Conservation (phyloP, 2,329 filamentous ascomycete species). For the Alternaria sp. region DNA sequence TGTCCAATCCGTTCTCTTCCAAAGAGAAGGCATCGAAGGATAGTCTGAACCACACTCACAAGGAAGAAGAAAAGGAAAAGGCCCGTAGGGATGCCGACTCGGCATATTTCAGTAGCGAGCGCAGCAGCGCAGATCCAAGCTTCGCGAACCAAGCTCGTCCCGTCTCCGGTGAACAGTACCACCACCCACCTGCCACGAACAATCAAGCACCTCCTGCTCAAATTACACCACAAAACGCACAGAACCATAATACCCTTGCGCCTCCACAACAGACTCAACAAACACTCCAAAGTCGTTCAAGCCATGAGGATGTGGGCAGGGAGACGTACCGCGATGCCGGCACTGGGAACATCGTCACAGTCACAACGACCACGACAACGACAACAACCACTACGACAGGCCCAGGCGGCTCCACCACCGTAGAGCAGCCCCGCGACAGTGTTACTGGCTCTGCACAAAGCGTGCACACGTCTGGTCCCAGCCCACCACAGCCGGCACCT, state of each 20-base stretch:
- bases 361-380: conserved; percentile 49
- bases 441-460: conserved; percentile 31
- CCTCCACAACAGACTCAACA: conserved; percentile 24
- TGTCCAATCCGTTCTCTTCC: conserved; percentile 49
- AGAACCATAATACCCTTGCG: conserved; percentile 21
- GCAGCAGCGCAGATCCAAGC: conserved; percentile 43
- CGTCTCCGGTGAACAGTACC: conserved; percentile 39
- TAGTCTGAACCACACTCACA: conserved; percentile 9
- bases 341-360: conserved; percentile 47
- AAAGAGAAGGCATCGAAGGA: conserved; percentile 42
- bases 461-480: conserved; percentile 45
- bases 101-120: conserved; percentile 48
- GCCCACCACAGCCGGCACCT: conserved; percentile 43
- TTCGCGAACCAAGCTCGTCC: conserved; percentile 41
- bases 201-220: conserved; percentile 26
- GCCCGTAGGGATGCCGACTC: conserved; percentile 38
- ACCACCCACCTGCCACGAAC: conserved; percentile 23
- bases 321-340: conserved; percentile 44
- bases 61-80: conserved; percentile 25
- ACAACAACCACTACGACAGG: conserved; percentile 49
- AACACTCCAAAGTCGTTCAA: conserved; percentile 28
- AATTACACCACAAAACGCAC: conserved; percentile 12
- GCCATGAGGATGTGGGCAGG: conserved; percentile 37
- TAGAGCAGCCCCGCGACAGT: conserved; percentile 38
- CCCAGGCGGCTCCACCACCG: conserved; percentile 45